phyloP scores from a whole-genome alignment of 176 grass and related monocot genomes.

The Bolboschoenus planiculmis region DNA sequence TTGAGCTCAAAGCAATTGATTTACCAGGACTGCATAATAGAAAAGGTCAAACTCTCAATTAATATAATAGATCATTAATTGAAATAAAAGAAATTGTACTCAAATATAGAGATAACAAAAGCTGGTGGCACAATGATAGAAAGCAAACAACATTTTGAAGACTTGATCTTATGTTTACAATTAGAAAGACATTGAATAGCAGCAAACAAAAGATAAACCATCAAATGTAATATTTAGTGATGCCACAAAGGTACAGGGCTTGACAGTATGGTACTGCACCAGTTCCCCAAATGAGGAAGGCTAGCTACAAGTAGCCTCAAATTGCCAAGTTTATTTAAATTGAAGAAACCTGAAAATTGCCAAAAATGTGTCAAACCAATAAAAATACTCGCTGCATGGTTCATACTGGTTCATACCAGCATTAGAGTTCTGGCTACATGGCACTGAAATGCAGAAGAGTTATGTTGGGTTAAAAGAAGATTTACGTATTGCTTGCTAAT shows the following conservation, averaged over 20 bases:
- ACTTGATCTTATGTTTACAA: background rate
- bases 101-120: background rate
- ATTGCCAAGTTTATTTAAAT: too few species aligned
- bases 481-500: slow-evolving; percentile 76
- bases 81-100: background rate
- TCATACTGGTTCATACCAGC: background rate
- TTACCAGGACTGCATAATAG: slow-evolving; percentile 69
- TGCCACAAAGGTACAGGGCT: background rate
- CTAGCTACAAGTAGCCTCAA: too few species aligned
- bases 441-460: background rate
- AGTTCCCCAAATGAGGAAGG: background rate
- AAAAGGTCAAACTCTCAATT: background rate
- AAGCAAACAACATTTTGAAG: background rate
- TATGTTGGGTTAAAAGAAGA: slow-evolving; percentile 14
- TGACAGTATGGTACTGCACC: background rate
- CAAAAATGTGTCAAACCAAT: background rate
- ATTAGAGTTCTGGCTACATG: background rate
- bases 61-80: background rate
- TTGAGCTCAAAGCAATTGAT: slow-evolving; percentile 63
- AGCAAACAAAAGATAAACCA: background rate
- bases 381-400: background rate
- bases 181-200: background rate
- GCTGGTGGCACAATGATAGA: background rate
- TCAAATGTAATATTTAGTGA: background rate
- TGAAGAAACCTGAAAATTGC: background rate